A percentile compares a stretch with the other conserved stretches of the same genome.
Evolutionary conservation across 345 rosid genomes (phyloP).

Genomic region (Arabis hirsuta): DNA sequence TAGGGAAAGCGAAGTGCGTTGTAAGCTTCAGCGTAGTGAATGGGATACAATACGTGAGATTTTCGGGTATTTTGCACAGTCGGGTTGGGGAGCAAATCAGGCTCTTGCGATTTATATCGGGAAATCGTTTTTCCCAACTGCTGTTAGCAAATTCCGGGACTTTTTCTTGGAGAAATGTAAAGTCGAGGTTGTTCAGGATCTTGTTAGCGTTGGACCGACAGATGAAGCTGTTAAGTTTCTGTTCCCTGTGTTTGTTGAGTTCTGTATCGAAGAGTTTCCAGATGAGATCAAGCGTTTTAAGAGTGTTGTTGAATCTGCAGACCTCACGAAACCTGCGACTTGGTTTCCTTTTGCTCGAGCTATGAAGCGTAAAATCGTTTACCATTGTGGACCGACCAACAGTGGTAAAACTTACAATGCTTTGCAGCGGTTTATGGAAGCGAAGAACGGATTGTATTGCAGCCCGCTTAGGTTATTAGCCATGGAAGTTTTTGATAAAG

Average conservation of each 20-base stretch:
- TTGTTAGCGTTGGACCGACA: constrained; percentile 68
- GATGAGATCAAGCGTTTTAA: constrained; percentile 72
- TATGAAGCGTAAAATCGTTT: constrained; percentile 85
- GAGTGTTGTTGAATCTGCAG: constrained; percentile 71
- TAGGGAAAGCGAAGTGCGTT: constrained; percentile 44
- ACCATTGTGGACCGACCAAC: constrained; percentile 97
- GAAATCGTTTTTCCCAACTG: constrained; percentile 81
- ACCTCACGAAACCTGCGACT: constrained; percentile 81
- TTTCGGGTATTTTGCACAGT: constrained; percentile 55
- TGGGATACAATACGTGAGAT: constrained; percentile 55
- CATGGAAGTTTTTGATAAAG: constrained; percentile 99
- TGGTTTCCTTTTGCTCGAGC: constrained; percentile 96
- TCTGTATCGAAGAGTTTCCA: constrained; percentile 75
- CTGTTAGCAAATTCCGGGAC: constrained; percentile 53
- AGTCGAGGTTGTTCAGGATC: constrained; percentile 49
- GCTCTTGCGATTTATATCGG: constrained; percentile 89
- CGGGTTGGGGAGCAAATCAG: constrained; percentile 89
- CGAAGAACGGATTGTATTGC: constrained; percentile 83
- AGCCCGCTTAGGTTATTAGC: constrained; percentile 95
- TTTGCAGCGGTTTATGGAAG: constrained; percentile 88
- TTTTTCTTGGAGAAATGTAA: constrained; percentile 62
- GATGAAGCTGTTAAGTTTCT: constrained; percentile 72
- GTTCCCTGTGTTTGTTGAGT: constrained; percentile 87
- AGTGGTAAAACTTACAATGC: constrained; percentile 96
- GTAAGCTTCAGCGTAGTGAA: constrained; percentile 48